phyloP scores from a whole-genome alignment of 2,329 filamentous ascomycete genomes.

The Alternaria panax region DNA sequence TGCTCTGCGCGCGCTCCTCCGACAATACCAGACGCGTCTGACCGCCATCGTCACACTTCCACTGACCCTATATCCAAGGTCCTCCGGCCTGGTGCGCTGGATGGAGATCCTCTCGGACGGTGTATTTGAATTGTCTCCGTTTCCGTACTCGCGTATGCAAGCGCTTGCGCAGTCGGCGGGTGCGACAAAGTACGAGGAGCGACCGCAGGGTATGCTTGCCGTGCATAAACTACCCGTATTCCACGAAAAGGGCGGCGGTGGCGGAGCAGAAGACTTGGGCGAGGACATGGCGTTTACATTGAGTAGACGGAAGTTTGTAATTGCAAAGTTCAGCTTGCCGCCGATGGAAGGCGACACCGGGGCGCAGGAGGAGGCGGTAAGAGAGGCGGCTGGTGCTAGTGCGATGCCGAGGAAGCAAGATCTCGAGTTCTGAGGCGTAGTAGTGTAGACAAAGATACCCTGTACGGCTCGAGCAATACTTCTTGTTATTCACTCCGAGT shows the following conservation, averaged over 20 bases:
- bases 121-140: conserved; percentile 82
- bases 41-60: conserved; percentile 81
- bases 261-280: conserved; percentile 67
- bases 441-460: conserved; percentile 12
- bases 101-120: conserved; percentile 85
- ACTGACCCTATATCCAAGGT: conserved; percentile 78
- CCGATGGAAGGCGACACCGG: conserved; percentile 79
- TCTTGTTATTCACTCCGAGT: conserved; percentile 29
- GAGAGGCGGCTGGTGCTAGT: conserved; percentile 49
- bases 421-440: conserved; percentile 68
- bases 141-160: conserved; percentile 64
- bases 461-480: conserved; percentile 2
- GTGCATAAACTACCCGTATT: conserved; percentile 84
- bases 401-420: conserved; percentile 64
- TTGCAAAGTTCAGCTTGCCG: conserved; percentile 88
- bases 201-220: conserved; percentile 83
- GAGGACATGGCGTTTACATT: conserved; percentile 92
- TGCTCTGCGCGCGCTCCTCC: conserved; percentile 75
- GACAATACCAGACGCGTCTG: conserved; percentile 68
- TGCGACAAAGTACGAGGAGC: conserved; percentile 70
- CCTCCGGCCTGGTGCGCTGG: conserved; percentile 80
- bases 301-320: conserved; percentile 81
- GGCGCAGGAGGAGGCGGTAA: conserved; percentile 59
- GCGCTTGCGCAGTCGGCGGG: conserved; percentile 57
- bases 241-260: conserved; percentile 87